phyloP scores from a whole-genome alignment of 805 yeast genomes.

The Clavispora santaluciae region DNA sequence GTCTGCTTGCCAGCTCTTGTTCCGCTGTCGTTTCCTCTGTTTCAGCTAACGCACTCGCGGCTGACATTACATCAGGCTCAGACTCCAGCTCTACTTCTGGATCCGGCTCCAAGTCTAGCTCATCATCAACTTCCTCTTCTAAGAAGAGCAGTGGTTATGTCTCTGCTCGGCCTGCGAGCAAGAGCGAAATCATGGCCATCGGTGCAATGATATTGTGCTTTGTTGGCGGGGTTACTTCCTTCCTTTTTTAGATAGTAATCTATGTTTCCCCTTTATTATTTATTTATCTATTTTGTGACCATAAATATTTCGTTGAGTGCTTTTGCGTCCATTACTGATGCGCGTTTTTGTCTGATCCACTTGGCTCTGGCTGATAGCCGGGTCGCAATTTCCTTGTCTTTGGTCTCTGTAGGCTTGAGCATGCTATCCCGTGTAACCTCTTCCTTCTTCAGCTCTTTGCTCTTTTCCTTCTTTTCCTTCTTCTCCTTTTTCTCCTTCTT shows the following conservation, averaged over 20 bases:
- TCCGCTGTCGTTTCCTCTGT: slow-evolving; percentile 18
- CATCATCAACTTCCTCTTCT: slow-evolving; percentile 19
- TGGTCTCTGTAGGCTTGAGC: slow-evolving; percentile 17
- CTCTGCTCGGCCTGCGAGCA: slow-evolving; percentile 22
- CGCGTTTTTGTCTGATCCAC: slow-evolving; percentile 86
- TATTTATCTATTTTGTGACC: slow-evolving; percentile 48
- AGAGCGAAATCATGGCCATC: slow-evolving; percentile 30
- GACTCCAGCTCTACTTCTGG: slow-evolving; percentile 20
- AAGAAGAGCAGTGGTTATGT: slow-evolving; percentile 16
- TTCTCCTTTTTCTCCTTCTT: slow-evolving; percentile 22
- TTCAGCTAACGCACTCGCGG: slow-evolving; percentile 12
- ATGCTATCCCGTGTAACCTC: slow-evolving; percentile 24
- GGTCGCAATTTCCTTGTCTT: slow-evolving; percentile 22
- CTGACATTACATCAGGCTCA: slow-evolving; percentile 12
- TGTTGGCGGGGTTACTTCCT: slow-evolving; percentile 41
- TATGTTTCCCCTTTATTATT: background rate
- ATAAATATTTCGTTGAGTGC: slow-evolving; percentile 90
- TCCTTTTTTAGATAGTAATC: slow-evolving; percentile 19
- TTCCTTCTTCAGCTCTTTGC: slow-evolving; percentile 16
- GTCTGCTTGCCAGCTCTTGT: slow-evolving; percentile 29
- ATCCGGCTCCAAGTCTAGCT: slow-evolving; percentile 19
- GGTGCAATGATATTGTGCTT: slow-evolving; percentile 33
- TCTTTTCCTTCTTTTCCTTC: slow-evolving; percentile 21
- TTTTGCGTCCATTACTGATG: slow-evolving; percentile 84
- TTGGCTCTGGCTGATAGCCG: slow-evolving; percentile 65